phyloP scores from a whole-genome alignment of 176 grass and related monocot species.

The Avena atlantica region DNA sequence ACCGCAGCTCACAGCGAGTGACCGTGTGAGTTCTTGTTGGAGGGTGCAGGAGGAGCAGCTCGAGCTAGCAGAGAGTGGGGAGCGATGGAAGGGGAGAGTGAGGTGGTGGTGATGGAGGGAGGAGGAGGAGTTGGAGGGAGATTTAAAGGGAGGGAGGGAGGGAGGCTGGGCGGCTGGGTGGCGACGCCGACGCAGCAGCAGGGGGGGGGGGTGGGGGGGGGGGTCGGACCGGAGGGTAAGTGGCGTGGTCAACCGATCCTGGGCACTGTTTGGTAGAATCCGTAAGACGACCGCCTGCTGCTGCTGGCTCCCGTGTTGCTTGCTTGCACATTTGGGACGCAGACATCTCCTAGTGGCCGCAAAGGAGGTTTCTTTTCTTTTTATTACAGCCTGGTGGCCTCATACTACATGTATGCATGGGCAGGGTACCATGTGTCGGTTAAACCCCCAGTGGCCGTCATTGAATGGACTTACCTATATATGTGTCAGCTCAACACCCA shows the following conservation, averaged over 20 bases:
- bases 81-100: background rate
- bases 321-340: slow-evolving; percentile 43
- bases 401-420: background rate
- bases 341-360: slow-evolving; percentile 50
- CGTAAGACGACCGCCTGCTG: slow-evolving; percentile 52
- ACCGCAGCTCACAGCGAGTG: background rate
- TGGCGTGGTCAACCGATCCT: slow-evolving; percentile 65
- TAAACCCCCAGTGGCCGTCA: background rate
- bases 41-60: slow-evolving; percentile 25
- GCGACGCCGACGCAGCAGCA: slow-evolving; percentile 33
- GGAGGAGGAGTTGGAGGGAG: slow-evolving; percentile 57
- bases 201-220: background rate
- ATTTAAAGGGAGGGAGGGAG: slow-evolving; percentile 57
- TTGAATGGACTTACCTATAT: background rate
- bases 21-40: background rate
- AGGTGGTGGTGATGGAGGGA: slow-evolving; percentile 39
- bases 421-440: slow-evolving; percentile 33
- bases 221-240: slow-evolving; percentile 22
- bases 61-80: too few relatives aligned
- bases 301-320: background rate
- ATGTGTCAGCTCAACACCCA: background rate
- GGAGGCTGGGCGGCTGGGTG: slow-evolving; percentile 14
- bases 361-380: slow-evolving; percentile 36
- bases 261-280: slow-evolving; percentile 45
- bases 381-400: slow-evolving; percentile 10